Evolutionary conservation across 139 green algal species (phyloP).

Genomic region (Raphidocelis subcapitata): DNA sequence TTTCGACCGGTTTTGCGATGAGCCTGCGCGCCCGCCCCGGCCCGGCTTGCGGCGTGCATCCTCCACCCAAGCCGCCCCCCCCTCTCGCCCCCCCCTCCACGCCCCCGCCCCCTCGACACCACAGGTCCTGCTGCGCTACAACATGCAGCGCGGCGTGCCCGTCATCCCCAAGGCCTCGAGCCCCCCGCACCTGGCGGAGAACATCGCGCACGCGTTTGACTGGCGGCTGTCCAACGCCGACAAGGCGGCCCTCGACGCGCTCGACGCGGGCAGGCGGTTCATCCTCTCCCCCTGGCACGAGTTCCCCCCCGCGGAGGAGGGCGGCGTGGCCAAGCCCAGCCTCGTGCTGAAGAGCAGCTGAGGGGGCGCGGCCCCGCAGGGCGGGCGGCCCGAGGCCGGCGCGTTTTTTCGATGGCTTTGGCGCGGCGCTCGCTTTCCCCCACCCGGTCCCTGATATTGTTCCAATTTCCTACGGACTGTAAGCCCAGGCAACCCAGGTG

Average conservation of each 20-base stretch:
- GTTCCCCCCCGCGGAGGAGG: conserved; percentile 54
- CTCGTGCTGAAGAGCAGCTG: conserved; percentile 23
- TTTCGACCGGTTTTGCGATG: too few species aligned
- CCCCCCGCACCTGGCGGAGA: conserved; percentile 45
- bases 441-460: too few species aligned
- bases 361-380: too few species aligned
- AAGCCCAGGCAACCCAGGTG: too few species aligned
- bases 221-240: conserved; percentile 39
- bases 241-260: conserved; percentile 45
- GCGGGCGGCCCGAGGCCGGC: too few species aligned
- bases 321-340: conserved; percentile 48
- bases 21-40: too few species aligned
- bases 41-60: too few species aligned
- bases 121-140: conserved; percentile 84
- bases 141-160: conserved; percentile 78
- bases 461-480: too few species aligned
- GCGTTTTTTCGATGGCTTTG: too few species aligned
- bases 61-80: too few species aligned
- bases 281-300: conserved; percentile 46
- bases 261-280: conserved; percentile 48
- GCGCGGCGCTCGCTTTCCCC: too few species aligned
- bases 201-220: conserved; percentile 50
- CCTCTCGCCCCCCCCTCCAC: not conserved
- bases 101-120: not conserved
- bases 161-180: conserved; percentile 67